These are phyloP conservation scores for Gorgonomyces haynaldii DNA, from an alignment of 192 early-diverging fungal genomes.

Conservation along the genomic window DNA sequence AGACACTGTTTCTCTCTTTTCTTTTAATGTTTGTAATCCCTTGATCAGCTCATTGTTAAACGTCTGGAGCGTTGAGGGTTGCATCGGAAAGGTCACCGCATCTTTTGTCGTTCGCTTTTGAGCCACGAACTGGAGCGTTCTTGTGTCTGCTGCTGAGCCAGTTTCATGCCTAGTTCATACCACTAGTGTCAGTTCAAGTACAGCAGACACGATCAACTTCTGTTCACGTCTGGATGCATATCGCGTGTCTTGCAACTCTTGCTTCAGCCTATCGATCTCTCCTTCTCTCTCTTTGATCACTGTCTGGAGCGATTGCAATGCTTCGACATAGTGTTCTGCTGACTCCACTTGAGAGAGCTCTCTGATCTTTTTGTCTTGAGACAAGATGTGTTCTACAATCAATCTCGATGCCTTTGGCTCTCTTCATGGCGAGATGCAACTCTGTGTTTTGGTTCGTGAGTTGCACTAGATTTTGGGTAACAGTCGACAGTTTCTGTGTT, in stretches of 20 bases:
- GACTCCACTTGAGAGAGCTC: conserved; percentile 7
- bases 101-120: conserved; percentile 10
- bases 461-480: conserved; percentile 30
- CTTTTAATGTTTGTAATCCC: not conserved
- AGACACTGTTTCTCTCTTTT: not conserved
- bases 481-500: conserved; percentile 24
- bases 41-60: conserved; percentile 19
- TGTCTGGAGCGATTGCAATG: conserved; percentile 23
- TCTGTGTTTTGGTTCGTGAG: conserved; percentile 29
- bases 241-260: conserved; percentile 61
- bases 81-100: conserved; percentile 7
- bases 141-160: too few species aligned
- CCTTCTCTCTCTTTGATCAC: conserved; percentile 19
- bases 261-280: conserved; percentile 27
- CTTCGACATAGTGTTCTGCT: conserved; percentile 32
- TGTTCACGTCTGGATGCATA: conserved; percentile 66
- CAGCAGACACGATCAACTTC: conserved; percentile 70
- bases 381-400: conserved; percentile 24
- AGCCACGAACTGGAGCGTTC: conserved; percentile 23
- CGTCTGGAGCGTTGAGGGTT: conserved; percentile 13
- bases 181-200: conserved; percentile 57
- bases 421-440: conserved; percentile 30
- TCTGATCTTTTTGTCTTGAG: conserved; percentile 33
- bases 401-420: conserved; percentile 31
- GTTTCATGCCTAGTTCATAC: conserved; percentile 45